Evolutionary conservation across 2,329 filamentous ascomycete species (phyloP).

Genomic region (Hirsutella thompsonii): DNA sequence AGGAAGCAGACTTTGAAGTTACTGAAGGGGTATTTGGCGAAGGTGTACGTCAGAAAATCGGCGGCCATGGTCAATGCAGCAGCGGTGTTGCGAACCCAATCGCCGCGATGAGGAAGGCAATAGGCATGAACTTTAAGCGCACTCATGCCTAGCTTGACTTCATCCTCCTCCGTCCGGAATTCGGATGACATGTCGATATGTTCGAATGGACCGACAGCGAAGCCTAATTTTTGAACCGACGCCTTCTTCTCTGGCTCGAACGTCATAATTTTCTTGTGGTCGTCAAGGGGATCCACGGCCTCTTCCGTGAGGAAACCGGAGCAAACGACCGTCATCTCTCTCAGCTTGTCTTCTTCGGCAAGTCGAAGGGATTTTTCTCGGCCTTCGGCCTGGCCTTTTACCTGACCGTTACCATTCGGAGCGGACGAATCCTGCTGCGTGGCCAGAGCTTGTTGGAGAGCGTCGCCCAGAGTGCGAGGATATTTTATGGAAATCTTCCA

Average conservation of each 20-base stretch:
- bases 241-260: constrained; percentile 68
- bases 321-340: constrained; percentile 84
- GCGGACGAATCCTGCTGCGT: constrained; percentile 23
- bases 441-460: constrained; percentile 35
- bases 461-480: constrained; percentile 76
- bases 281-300: constrained; percentile 59
- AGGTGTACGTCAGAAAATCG: constrained; percentile 83
- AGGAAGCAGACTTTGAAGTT: constrained; percentile 92
- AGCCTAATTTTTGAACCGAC: constrained; percentile 80
- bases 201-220: constrained; percentile 90
- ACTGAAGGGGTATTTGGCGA: constrained; percentile 80
- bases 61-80: constrained; percentile 73
- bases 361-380: constrained; percentile 30
- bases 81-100: constrained; percentile 79
- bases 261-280: constrained; percentile 74
- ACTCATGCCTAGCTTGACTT: constrained; percentile 79
- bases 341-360: constrained; percentile 67
- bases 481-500: constrained; percentile 86
- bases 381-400: constrained; percentile 26
- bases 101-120: constrained; percentile 69
- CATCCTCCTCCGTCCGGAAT: constrained; percentile 80
- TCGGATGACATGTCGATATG: constrained; percentile 76
- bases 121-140: constrained; percentile 85
- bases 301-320: constrained; percentile 85
- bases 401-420: constrained; percentile 11